Evolutionary conservation across 306 rosid species (phyloP), one percentile per base, ranked within the genome.

Genomic region (Cicer cuneatum): DNA sequence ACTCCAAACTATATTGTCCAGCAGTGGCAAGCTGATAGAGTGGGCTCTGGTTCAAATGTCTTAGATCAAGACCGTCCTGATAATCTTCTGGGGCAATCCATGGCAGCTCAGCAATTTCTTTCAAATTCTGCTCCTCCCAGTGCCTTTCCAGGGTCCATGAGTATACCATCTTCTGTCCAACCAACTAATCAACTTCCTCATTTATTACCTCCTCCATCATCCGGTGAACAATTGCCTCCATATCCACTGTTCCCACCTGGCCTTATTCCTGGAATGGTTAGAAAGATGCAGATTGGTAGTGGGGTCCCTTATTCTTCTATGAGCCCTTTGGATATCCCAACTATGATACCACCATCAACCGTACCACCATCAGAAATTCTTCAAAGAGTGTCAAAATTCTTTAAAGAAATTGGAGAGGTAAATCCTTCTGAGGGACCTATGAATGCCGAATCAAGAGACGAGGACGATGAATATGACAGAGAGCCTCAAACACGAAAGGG

Each of bases 231-330:
- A 80, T 78, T 86, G 74, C 93, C 99, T 0, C 93, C 96, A 11
- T 94, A 94, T 85, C 97, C 99, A 6, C 69, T 94, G 85, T 92
- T 92, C 76, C 99, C 99, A 19, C 97, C 97, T 1, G 99, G 99
- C 78, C 96, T 94, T 65, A 94, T 92, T 74, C 99, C 96, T 24
- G 98, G 92, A 84, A 94, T 94, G 99, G 96, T 94, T 82, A 90
- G 90, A 80, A 92, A 94, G 87, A 94, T 94, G 99, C 96, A 94
- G 86, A 90, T 94, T 53, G 99, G 97, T 43, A 90, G 99, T 60
- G 98, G 97, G 24, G 99, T 94, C 53, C 99, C 99, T 19, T 94
- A 94, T 81, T 94, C 98, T 73, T 84, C 93, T 33, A 65, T 92
- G 89, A 94, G 96, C 80, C 98, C 99, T 58, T 79, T 92, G 83